These are phyloP conservation scores for Rhizopogon vesiculosus DNA, from an alignment of 768 basidiomycete species.

Conservation along the genomic window DNA sequence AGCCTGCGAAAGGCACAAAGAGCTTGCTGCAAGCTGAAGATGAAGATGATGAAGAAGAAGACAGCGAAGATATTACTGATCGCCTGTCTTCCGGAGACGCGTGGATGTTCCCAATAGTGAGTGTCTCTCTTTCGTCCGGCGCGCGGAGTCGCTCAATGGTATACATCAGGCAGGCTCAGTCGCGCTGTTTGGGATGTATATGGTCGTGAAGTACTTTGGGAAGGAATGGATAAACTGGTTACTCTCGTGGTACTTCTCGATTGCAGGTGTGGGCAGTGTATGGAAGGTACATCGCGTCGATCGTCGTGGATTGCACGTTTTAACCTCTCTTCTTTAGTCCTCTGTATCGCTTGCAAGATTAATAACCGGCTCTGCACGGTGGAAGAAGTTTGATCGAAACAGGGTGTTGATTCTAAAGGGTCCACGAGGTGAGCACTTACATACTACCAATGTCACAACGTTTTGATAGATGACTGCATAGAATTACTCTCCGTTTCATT, in stretches of 20 bases:
- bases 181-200: constrained; percentile 63
- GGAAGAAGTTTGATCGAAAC: constrained; percentile 52
- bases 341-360: constrained; percentile 46
- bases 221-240: constrained; percentile 81
- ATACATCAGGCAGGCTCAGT: constrained; percentile 60
- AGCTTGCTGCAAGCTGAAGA: constrained; percentile 32
- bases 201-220: constrained; percentile 70
- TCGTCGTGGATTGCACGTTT: not conserved
- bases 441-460: constrained; percentile 3
- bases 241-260: constrained; percentile 69
- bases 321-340: constrained; percentile 30
- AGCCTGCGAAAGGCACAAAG: not conserved
- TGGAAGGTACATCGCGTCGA: constrained; percentile 50
- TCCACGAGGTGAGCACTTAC: constrained; percentile 30
- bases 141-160: not conserved
- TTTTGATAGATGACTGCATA: constrained; percentile 16
- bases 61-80: constrained; percentile 55
- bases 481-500: constrained; percentile 39
- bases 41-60: constrained; percentile 41
- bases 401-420: constrained; percentile 43
- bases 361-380: constrained; percentile 44
- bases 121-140: constrained; percentile 20
- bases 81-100: constrained; percentile 65
- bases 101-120: constrained; percentile 71
- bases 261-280: constrained; percentile 61